Base-by-base conservation (phyloP, 768 basidiomycete species). In the Daedaleopsis nitida region DNA sequence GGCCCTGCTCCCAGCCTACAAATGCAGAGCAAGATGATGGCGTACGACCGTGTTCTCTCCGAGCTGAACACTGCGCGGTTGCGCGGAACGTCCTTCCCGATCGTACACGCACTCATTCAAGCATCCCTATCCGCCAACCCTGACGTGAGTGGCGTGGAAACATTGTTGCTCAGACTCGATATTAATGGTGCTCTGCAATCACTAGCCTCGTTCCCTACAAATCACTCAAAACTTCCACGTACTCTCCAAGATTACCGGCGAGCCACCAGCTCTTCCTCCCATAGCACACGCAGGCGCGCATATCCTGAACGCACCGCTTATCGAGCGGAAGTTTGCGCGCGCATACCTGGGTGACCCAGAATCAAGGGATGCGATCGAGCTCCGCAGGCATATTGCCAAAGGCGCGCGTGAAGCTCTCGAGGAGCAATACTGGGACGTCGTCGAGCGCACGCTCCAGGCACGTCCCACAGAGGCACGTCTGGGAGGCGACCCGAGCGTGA, bases 11-110 rank as follows among this genome's bases (percentile, higher is more conserved):
- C 88, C 21, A 85, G 81, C 14, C 73, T 91, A 43, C 90, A 92
- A 70, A 91, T 91, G 88, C 94, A 96, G 73, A 86, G 83, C 74
- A 92, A 92, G 75, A 95, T 98, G 95, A 93, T 98, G 90, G 88
- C 86, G 13, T 99, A 98, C 72, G 92, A 96, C 77, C 85, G 86
- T 51, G 87, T 91, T 35, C 78, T 98, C 45, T 78, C 83, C 8
- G 86, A 92, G 23, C 77, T 98, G 53, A 95, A 97, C 76, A 74
- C 80, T 42, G 84, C 91, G 0, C 80, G 94, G 45, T 76, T 88
- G 17, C 83, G 87, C 3, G 88, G 85, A 17, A 86, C 80, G 6
- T 92, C 88, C 1, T 94, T 82, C 72, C 91, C 92, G 7, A 80
- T 94, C 61, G 76, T 94, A 9, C 89, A 92, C 66, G 77, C 86